These are phyloP conservation scores for Holtermannia corniformis DNA, from an alignment of 768 basidiomycete species.

Conservation along the genomic window DNA sequence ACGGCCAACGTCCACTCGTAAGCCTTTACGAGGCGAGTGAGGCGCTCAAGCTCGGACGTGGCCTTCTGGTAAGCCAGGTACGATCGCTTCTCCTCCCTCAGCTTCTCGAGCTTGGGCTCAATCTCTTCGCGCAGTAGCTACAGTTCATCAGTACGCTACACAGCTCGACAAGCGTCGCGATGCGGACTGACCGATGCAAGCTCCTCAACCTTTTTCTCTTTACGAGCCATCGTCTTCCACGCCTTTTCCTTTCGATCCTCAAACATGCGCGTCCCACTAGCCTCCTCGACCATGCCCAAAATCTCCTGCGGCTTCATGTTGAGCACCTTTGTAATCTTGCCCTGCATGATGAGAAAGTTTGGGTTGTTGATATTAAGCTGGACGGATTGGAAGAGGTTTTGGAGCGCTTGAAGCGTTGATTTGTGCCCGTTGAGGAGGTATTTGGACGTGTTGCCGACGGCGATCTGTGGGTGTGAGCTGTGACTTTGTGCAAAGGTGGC, in stretches of 20 bases:
- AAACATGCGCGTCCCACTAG: constrained; percentile 97
- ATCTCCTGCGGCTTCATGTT: constrained; percentile 99
- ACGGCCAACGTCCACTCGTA: constrained; percentile 64
- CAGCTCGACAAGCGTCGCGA: not conserved
- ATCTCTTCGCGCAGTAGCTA: constrained; percentile 76
- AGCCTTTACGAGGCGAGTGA: constrained; percentile 70
- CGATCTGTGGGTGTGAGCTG: constrained; percentile 52
- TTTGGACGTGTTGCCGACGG: constrained; percentile 84
- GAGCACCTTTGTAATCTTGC: constrained; percentile 94
- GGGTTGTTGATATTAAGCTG: constrained; percentile 99
- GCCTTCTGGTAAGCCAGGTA: constrained; percentile 87
- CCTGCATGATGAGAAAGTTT: constrained; percentile 99
- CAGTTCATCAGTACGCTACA: not conserved
- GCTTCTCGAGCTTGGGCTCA: constrained; percentile 82
- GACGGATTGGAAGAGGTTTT: constrained; percentile 88
- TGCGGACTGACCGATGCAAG: constrained; percentile 53
- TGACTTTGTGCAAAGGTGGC: not conserved
- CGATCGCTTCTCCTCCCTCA: constrained; percentile 76
- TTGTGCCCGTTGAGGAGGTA: constrained; percentile 96
- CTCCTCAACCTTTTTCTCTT: constrained; percentile 90
- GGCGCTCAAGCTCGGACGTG: constrained; percentile 72
- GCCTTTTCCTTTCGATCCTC: constrained; percentile 97
- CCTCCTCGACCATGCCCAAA: constrained; percentile 96
- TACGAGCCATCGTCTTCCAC: constrained; percentile 89
- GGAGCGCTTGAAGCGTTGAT: constrained; percentile 69